Conservation (phyloP, 352 stramenopile species). For the Phytophthora brassicae region DNA sequence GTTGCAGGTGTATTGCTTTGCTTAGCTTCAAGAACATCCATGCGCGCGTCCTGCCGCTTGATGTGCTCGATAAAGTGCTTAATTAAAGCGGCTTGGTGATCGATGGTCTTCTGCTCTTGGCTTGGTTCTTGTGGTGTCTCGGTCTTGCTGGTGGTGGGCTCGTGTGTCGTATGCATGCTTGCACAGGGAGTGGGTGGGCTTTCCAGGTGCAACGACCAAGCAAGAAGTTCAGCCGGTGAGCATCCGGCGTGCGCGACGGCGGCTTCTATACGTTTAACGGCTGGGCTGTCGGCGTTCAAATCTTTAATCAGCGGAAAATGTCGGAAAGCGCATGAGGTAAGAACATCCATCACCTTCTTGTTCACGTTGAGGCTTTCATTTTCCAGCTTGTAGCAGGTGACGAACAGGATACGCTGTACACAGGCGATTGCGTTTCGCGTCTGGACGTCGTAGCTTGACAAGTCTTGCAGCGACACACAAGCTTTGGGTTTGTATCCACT, state of each 20-base stretch:
- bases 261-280: too few species aligned
- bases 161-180: not conserved
- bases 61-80: not conserved
- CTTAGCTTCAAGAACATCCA: not conserved
- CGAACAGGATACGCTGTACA: not conserved
- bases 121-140: not conserved
- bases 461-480: not conserved
- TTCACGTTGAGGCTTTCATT: not conserved
- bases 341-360: too few species aligned
- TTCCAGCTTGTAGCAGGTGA: not conserved
- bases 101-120: not conserved
- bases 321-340: too few species aligned
- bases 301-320: too few species aligned
- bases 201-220: not conserved
- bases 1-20: not conserved
- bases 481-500: not conserved
- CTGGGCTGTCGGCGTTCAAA: too few species aligned
- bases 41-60: not conserved
- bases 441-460: not conserved
- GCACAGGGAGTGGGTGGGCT: not conserved
- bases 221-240: not conserved
- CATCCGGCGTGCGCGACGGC: not conserved
- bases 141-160: not conserved
- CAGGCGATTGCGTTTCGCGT: not conserved
- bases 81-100: not conserved